Evolutionary conservation across 2,329 filamentous ascomycete genomes (phyloP), one percentile per base, ranked within the genome.

Genomic region (Metarhizium guizhouense): DNA sequence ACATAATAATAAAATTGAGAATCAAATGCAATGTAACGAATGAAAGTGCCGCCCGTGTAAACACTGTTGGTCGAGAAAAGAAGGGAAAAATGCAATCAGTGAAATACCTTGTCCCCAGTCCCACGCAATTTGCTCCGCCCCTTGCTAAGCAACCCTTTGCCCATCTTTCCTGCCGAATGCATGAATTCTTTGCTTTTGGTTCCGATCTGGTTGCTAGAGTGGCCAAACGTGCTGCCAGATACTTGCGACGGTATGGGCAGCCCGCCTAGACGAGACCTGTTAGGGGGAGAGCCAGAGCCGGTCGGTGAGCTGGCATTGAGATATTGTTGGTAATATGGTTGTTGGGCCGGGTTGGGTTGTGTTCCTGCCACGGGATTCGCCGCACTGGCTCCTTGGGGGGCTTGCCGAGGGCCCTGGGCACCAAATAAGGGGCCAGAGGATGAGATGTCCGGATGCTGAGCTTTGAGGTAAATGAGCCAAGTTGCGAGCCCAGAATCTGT

Each of bases 111-210:
- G 72, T 94, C 89, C 67, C 85, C 83, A 60, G 81, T 82, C 68
- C 79, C 81, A 59, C 80, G 77, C 69, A 96, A 84, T 72, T 90
- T 93, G 74, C 82, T 93, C 74, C 88, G 93, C 62, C 92, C 90
- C 74, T 95, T 95, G 61, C 88, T 90, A 70, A 96, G 86, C 60
- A 96, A 72, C 53, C 92, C 93, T 75, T 96, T 96, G 51, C 92
- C 91, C 57, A 90, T 90, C 68, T 90, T 91, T 54, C 90, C 90
- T 54, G 92, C 92, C 25, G 87, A 86, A 61, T 94, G 88, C 67
- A 96, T 79, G 32, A 96, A 75, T 64, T 95, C 91, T 74, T 96
- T 96, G 68, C 92, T 86, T 75, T 92, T 93, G 43, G 85, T 81
- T 63, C 90, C 87, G 68, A 92, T 82, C 65, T 87, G 83, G 60